phyloP scores from a whole-genome alignment of 495 filamentous ascomycete genomes.

The Podospora sp. region DNA sequence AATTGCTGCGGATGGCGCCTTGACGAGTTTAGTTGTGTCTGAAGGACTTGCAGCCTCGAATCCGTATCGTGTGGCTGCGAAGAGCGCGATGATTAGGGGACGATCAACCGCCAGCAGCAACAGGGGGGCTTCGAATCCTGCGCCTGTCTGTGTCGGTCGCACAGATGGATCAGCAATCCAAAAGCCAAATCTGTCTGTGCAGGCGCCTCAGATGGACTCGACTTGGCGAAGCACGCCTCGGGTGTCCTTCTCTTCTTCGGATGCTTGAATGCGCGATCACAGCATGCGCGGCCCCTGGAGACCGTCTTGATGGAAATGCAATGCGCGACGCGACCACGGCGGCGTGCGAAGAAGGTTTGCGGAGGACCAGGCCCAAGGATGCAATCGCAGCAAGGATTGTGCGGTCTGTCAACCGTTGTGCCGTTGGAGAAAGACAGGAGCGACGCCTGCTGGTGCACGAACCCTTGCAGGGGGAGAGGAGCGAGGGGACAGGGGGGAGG shows the following conservation, averaged over 20 bases:
- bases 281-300: neutral
- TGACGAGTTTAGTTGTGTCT: constrained; percentile 16
- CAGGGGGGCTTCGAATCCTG: neutral
- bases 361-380: constrained; percentile 19
- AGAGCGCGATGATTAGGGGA: constrained; percentile 10
- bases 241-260: neutral
- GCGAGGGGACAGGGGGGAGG: constrained; percentile 15
- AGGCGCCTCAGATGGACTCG: neutral
- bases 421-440: constrained; percentile 20
- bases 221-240: neutral
- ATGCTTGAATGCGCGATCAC: constrained; percentile 5
- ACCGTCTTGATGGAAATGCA: neutral
- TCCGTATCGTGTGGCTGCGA: constrained; percentile 18
- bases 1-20: constrained; percentile 15
- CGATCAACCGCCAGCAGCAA: constrained; percentile 17
- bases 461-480: constrained; percentile 24
- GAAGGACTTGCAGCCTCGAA: constrained; percentile 16
- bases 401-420: constrained; percentile 31
- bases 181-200: no score
- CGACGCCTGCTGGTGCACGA: constrained; percentile 13
- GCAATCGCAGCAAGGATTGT: constrained; percentile 27
- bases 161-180: neutral
- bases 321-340: constrained; percentile 9
- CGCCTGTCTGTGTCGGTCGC: neutral
- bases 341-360: constrained; percentile 14